Conservation (phyloP, 2,329 filamentous ascomycete species). For the Xylaria sp. region DNA sequence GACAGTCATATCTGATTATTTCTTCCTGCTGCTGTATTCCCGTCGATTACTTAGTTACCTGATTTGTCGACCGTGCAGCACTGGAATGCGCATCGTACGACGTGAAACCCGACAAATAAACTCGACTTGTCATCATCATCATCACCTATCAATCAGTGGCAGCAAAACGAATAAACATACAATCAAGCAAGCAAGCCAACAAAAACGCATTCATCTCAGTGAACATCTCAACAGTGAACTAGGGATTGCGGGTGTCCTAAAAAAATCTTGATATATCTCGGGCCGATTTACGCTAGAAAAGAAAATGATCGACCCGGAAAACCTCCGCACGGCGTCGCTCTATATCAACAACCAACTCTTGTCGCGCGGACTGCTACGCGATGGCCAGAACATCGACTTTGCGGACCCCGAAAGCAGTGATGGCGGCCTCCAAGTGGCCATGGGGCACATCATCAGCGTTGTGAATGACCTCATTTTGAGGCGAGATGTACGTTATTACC, state of each 20-base stretch:
- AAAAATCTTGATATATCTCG: not conserved
- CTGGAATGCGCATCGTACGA: conserved; percentile 25
- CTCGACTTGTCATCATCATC: too few species aligned
- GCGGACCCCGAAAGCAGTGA: conserved; percentile 73
- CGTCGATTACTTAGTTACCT: not conserved
- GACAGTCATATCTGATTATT: not conserved
- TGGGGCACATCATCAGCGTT: conserved; percentile 89
- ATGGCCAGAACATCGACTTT: conserved; percentile 85
- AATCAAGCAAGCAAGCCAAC: not conserved
- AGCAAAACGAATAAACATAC: not conserved
- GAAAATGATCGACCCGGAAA: conserved; percentile 64
- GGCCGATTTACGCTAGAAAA: not conserved
- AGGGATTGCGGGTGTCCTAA: not conserved
- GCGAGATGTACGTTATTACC: conserved; percentile 76
- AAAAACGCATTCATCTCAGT: not conserved
- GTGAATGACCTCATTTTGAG: conserved; percentile 93
- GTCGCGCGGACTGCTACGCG: conserved; percentile 71
- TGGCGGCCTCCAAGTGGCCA: conserved; percentile 70
- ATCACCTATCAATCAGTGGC: not conserved
- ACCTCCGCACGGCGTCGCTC: conserved; percentile 73
- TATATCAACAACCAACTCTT: conserved; percentile 80
- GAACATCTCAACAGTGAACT: not conserved
- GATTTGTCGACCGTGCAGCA: not conserved
- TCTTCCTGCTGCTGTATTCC: not conserved
- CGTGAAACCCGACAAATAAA: conserved; percentile 8